Evolutionary conservation across 768 basidiomycete species (phyloP), one percentile per base, ranked within the genome.

Genomic region (Krasilnikovozyma curviuscula): DNA sequence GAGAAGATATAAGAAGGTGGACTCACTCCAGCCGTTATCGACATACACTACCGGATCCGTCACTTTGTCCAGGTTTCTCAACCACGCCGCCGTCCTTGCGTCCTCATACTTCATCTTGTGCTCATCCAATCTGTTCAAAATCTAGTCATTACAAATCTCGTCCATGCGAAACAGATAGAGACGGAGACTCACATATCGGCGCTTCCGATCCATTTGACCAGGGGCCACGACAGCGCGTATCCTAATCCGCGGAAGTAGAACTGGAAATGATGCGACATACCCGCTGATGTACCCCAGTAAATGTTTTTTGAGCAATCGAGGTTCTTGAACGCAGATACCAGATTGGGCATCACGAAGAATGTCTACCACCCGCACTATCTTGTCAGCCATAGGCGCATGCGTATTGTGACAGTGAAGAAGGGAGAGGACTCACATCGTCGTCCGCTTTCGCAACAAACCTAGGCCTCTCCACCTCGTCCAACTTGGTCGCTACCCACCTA

Each of bases 401-500:
- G 18, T n/a, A n/a, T n/a, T n/a, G n/a, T n/a, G n/a, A n/a, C n/a
- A n/a, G n/a, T n/a, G n/a, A n/a, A n/a, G n/a, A n/a, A n/a, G n/a
- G n/a, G n/a, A n/a, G n/a, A n/a, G n/a, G n/a, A 58, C 63, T 53
- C 35, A 65, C 64, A 59, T 66, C 65, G 44, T 66, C 65, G 44
- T 66, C 65, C 40, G 62, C 56, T 61, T 66, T 66, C 57, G 62
- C 63, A 44, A 66, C 63, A 52, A 63, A 66, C 56, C 62, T 53
- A 23, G 65, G 65, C 32, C 60, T 44, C 46, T 53, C 49, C 16
- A n/a, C n/a, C n/a, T 63, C 65, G 16, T 49, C 57, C 44, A 59
- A 61, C 32, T 59, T 54, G 24, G 63, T 57, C 1, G 65, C 65
- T 10, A 63, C 59, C 62, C 62, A 66, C 54, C 63, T 60, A 48